phyloP scores from a whole-genome alignment of 768 basidiomycete genomes.

The Lactarius sp. region DNA sequence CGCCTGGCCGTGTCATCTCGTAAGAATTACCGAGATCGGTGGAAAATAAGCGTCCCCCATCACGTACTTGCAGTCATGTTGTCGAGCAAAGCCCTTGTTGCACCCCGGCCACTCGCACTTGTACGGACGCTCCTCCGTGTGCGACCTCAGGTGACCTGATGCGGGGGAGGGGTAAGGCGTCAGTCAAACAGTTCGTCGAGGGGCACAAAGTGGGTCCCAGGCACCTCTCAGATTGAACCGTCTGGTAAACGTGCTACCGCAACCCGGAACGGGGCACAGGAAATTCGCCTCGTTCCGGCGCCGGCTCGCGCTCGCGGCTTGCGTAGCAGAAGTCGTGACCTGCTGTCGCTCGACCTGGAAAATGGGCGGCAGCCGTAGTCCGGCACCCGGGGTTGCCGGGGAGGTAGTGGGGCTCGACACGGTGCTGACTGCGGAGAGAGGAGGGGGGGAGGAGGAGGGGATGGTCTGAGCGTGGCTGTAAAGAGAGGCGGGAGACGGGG shows the following conservation, averaged over 20 bases:
- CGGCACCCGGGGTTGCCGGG: conserved; percentile 26
- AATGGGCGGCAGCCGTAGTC: conserved; percentile 73
- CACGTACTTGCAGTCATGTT: conserved; percentile 94
- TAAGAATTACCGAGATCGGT: conserved; percentile 9
- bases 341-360: conserved; percentile 90
- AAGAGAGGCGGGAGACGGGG: conserved; percentile 50
- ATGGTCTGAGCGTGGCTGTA: conserved; percentile 39
- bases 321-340: conserved; percentile 92
- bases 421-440: conserved; percentile 22
- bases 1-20: conserved; percentile 44
- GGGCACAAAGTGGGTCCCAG: conserved; percentile 21
- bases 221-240: conserved; percentile 82
- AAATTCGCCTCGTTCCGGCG: conserved; percentile 90
- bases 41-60: not conserved
- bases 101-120: conserved; percentile 92
- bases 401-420: conserved; percentile 21
- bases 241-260: conserved; percentile 54
- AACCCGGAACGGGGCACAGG: conserved; percentile 42
- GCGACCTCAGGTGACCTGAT: conserved; percentile 86
- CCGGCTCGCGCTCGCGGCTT: conserved; percentile 84
- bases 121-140: conserved; percentile 93
- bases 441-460: conserved; percentile 23
- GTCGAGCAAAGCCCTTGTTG: conserved; percentile 90
- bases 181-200: conserved; percentile 8
- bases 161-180: not conserved